Conservation (phyloP, 2,329 filamentous ascomycete species). For the Blastomyces gilchristii region DNA sequence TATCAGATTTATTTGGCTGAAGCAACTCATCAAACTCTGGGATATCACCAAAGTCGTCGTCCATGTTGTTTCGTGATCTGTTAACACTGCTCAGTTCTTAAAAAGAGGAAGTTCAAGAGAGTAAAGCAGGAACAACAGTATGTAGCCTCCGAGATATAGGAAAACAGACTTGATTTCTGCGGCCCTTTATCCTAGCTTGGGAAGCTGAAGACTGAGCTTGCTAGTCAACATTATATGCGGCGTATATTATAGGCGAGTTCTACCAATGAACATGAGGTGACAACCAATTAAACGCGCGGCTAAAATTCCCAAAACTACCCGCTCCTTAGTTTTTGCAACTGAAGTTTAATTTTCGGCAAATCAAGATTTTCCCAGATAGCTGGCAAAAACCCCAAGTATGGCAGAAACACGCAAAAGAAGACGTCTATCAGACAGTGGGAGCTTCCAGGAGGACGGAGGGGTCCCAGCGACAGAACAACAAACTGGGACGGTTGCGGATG, state of each 20-base stretch:
- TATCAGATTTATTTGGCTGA: conserved; percentile 16
- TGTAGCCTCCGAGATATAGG: not conserved
- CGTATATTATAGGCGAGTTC: not conserved
- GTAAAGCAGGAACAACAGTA: not conserved
- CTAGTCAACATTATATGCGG: not conserved
- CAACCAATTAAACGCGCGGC: conserved; percentile 4
- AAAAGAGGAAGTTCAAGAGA: conserved; percentile 13
- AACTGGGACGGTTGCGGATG: not conserved
- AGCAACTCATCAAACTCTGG: conserved; percentile 34
- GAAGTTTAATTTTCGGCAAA: not conserved
- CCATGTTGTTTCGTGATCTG: conserved; percentile 24
- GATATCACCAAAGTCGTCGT: conserved; percentile 41
- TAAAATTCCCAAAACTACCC: not conserved
- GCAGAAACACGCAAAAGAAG: conserved; percentile 29
- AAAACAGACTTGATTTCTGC: not conserved
- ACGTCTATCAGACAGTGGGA: conserved; percentile 24
- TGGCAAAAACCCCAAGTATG: conserved; percentile 19
- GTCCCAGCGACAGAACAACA: not conserved
- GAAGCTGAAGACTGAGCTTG: not conserved
- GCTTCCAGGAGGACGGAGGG: conserved; percentile 18
- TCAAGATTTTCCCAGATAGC: not conserved
- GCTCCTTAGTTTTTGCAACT: not conserved
- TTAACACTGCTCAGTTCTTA: conserved; percentile 14
- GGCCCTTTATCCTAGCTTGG: not conserved
- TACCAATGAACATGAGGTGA: no score